Base-by-base conservation (phyloP, 208 protist genomes). In the Naegleria fowleri region DNA sequence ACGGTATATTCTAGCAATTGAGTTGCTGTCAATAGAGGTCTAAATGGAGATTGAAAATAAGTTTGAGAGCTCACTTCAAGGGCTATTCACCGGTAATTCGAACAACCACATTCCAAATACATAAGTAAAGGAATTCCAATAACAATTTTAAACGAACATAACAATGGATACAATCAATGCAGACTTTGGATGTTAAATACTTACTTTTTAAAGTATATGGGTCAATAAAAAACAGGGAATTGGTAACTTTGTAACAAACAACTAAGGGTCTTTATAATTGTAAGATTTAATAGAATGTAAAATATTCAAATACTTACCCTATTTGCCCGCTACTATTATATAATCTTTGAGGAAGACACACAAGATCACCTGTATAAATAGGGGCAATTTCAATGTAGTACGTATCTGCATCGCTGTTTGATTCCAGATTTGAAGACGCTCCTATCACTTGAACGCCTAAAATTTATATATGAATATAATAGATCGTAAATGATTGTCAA, bases 271-370 rank as follows among this genome's bases (percentile, higher is more conserved):
- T 67, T 67, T 19, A 29, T 13, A 67, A 67, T 22, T 19, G 3
- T 67, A 15, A 67, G 13, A 22, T 48, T 7, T 9, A 22, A 67
- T 67, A 15, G 1, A 67, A 3, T 67, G n/a, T 29, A 4, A 67
- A 67, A 22, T 67, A 13, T 3, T 67, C 22, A 67, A 4, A 22
- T 67, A 67, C 55, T 22, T 67, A 67, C 55, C 55, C 86, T 29
- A 89, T 33, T 4, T 67, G 25, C 41, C 86, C 86, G 5, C 51
- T 67, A 22, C n/a, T 41, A 6, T 9, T 67, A 25, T 75, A 67
- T 41, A 75, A 89, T 29, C 86, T 89, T 67, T 55, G 86, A 67
- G 86, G 86, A 13, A 89, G 48, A 38, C 41, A 55, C 38, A 89
- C 33, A 5, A 89, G 4, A 89, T 89, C 86, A 41, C 48, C 41